Evolutionary conservation across 2,329 filamentous ascomycete species (phyloP).

Genomic region (Aspergillus glaucus): DNA sequence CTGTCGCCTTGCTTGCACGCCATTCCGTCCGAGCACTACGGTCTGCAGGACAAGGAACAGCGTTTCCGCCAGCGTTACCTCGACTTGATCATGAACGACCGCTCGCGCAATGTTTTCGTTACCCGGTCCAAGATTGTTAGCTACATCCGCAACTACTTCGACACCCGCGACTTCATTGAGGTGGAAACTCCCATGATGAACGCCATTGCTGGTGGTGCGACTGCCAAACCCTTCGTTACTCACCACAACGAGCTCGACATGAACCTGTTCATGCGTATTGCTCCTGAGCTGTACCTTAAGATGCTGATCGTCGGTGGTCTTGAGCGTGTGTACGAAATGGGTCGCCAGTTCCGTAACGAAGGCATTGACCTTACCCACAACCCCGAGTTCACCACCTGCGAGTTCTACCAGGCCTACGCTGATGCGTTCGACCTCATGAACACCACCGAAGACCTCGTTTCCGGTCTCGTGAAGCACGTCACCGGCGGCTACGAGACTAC

Average conservation of each 20-base stretch:
- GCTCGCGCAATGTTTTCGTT: slow-evolving; percentile 73
- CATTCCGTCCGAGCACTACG: slow-evolving; percentile 78
- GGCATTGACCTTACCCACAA: slow-evolving; percentile 91
- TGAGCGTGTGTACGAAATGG: slow-evolving; percentile 91
- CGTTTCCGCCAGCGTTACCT: slow-evolving; percentile 89
- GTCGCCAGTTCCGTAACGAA: slow-evolving; percentile 93
- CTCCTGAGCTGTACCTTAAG: slow-evolving; percentile 95
- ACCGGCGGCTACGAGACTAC: slow-evolving; percentile 79
- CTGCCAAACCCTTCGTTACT: slow-evolving; percentile 88
- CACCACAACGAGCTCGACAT: slow-evolving; percentile 95
- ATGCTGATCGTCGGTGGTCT: slow-evolving; percentile 90
- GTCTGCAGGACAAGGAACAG: slow-evolving; percentile 92
- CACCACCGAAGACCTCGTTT: slow-evolving; percentile 88
- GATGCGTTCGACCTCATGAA: slow-evolving; percentile 89
- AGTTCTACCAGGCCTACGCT: slow-evolving; percentile 93
- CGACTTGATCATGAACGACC: slow-evolving; percentile 94
- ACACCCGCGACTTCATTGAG: slow-evolving; percentile 80
- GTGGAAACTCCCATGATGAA: slow-evolving; percentile 99
- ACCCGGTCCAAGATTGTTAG: slow-evolving; percentile 81
- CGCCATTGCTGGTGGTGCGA: slow-evolving; percentile 88
- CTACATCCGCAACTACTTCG: slow-evolving; percentile 84
- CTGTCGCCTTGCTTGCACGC: slow-evolving; percentile 88
- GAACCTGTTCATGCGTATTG: slow-evolving; percentile 90
- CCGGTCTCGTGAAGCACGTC: slow-evolving; percentile 78
- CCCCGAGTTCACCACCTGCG: slow-evolving; percentile 94